These are phyloP conservation scores for Kodamaea anthophila DNA, from an alignment of 1,139 yeast species.

Conservation along the genomic window DNA sequence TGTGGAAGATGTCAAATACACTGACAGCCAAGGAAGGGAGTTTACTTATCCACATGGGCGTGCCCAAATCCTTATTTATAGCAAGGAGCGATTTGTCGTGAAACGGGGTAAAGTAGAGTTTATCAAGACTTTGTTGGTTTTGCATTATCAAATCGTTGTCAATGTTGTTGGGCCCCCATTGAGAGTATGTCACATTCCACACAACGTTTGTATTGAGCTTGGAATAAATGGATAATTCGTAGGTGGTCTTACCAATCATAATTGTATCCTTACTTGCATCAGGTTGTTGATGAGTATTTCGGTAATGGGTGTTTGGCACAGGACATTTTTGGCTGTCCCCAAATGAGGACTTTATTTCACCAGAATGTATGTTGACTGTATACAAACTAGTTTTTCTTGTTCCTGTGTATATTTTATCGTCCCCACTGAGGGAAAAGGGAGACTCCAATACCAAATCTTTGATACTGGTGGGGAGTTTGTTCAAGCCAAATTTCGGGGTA, in stretches of 20 bases:
- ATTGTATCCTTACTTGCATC: conserved; percentile 21
- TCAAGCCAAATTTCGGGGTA: conserved; percentile 70
- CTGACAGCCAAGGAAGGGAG: conserved; percentile 64
- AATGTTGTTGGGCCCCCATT: conserved; percentile 91
- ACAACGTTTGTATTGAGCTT: conserved; percentile 50
- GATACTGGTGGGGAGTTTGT: conserved; percentile 76
- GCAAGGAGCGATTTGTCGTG: conserved; percentile 69
- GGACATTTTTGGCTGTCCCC: conserved; percentile 45
- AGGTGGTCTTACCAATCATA: conserved; percentile 47
- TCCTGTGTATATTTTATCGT: conserved; percentile 88
- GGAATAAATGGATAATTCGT: conserved; percentile 46
- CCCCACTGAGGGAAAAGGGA: conserved; percentile 75
- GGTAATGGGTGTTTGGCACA: conserved; percentile 20
- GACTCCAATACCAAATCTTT: conserved; percentile 74
- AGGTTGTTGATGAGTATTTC: conserved; percentile 7
- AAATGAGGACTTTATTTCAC: conserved; percentile 66
- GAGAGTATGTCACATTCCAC: conserved; percentile 85
- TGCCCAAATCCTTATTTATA: conserved; percentile 55
- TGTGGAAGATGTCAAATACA: conserved; percentile 63
- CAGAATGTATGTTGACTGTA: conserved; percentile 68
- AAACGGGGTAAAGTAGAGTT: conserved; percentile 75
- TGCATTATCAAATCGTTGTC: conserved; percentile 62
- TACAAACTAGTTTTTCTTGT: conserved; percentile 70
- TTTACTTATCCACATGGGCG: conserved; percentile 74
- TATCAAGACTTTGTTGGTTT: conserved; percentile 52